A percentile compares a stretch with the other conserved stretches of the same genome.
Evolutionary conservation across 805 yeast genomes (phyloP).

Genomic region (Candida takata): DNA sequence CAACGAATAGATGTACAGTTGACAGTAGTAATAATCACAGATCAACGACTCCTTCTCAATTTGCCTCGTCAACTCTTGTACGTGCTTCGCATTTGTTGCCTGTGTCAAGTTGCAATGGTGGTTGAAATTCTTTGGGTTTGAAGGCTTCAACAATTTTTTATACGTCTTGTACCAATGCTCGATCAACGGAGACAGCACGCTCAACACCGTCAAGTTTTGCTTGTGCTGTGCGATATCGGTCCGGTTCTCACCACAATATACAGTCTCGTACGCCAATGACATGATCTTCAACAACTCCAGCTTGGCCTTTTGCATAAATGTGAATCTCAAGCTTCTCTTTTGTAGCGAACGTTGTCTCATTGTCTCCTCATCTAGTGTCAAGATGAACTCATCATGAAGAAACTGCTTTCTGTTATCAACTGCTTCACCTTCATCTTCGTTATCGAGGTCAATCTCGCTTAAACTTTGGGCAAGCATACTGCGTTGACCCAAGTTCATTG

Average conservation of each 20-base stretch:
- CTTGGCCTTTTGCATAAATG: constrained; percentile 63
- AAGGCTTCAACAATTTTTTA: constrained; percentile 44
- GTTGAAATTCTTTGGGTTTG: constrained; percentile 33
- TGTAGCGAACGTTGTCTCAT: constrained; percentile 21
- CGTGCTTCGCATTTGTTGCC: constrained; percentile 26
- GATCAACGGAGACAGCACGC: constrained; percentile 67
- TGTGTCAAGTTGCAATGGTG: constrained; percentile 22
- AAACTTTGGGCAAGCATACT: constrained; percentile 71
- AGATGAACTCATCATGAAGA: constrained; percentile 26
- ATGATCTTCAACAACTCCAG: constrained; percentile 73
- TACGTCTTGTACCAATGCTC: constrained; percentile 73
- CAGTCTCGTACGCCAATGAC: constrained; percentile 75
- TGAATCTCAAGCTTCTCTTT: constrained; percentile 40
- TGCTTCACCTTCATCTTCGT: constrained; percentile 27
- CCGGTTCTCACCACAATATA: constrained; percentile 59
- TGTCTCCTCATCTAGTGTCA: constrained; percentile 24
- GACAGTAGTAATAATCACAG: constrained; percentile 80
- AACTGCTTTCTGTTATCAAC: constrained; percentile 21
- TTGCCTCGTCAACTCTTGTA: constrained; percentile 25
- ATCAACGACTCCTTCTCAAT: constrained; percentile 66
- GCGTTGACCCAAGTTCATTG: constrained; percentile 72
- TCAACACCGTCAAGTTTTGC: constrained; percentile 64
- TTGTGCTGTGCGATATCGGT: constrained; percentile 44
- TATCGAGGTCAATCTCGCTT: constrained; percentile 56
- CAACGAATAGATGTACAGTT: constrained; percentile 74